Conservation (phyloP, 768 basidiomycete species). For the Mycena venus region DNA sequence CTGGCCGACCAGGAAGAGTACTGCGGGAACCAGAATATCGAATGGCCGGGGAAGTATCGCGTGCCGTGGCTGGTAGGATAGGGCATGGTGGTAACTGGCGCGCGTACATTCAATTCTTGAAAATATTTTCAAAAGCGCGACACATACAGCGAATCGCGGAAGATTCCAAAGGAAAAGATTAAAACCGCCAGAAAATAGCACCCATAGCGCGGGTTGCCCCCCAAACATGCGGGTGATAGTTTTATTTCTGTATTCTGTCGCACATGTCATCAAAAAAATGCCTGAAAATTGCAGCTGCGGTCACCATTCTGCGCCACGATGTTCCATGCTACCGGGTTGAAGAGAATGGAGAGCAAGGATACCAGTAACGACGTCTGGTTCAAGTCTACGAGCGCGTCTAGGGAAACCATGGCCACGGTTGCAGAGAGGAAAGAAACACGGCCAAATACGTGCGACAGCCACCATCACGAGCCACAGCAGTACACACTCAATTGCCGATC, state of each 20-base stretch:
- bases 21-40: constrained; percentile 69
- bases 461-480: no score
- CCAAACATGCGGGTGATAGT: constrained; percentile 88
- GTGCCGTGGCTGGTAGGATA: constrained; percentile 80
- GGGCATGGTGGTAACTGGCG: constrained; percentile 75
- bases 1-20: constrained; percentile 80
- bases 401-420: constrained; percentile 16
- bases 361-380: constrained; percentile 75
- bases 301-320: constrained; percentile 91
- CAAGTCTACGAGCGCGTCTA: constrained; percentile 63
- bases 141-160: constrained; percentile 85
- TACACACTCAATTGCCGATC: no score
- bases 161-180: constrained; percentile 88
- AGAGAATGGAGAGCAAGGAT: constrained; percentile 78
- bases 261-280: background rate
- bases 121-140: background rate
- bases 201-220: constrained; percentile 77
- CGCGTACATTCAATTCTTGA: background rate
- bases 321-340: constrained; percentile 98
- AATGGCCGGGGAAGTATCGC: constrained; percentile 77
- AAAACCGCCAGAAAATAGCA: constrained; percentile 89
- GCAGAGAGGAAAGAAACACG: background rate
- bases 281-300: background rate
- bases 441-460: no score
- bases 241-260: constrained; percentile 80